Percentiles rank a stretch among this genome's conserved stretches.
phyloP scores from a whole-genome alignment of 2,329 filamentous ascomycete species.

The Colletotrichum agaves region DNA sequence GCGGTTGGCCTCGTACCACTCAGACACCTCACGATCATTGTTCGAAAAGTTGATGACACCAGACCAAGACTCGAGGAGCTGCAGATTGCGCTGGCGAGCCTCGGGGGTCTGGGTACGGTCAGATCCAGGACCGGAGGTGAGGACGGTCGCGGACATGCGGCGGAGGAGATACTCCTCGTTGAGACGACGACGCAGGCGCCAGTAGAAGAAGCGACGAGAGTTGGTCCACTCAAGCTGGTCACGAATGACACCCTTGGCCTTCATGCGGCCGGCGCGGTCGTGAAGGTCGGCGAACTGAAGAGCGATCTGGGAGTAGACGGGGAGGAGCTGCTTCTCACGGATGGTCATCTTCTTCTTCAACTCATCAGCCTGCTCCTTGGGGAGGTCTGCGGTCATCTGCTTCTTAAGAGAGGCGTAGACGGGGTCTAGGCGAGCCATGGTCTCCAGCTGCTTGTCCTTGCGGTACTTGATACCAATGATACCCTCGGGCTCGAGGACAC shows the following conservation, averaged over 20 bases:
- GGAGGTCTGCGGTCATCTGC: slow-evolving; percentile 74
- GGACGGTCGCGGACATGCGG: slow-evolving; percentile 71
- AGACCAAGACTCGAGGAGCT: slow-evolving; percentile 85
- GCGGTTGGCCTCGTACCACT: slow-evolving; percentile 97
- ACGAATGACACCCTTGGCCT: slow-evolving; percentile 95
- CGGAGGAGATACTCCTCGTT: slow-evolving; percentile 98
- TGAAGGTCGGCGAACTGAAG: slow-evolving; percentile 97
- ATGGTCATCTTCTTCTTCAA: slow-evolving; percentile 86
- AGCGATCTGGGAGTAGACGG: slow-evolving; percentile 95
- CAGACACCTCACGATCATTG: slow-evolving; percentile 84
- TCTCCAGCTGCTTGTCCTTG: slow-evolving; percentile 95
- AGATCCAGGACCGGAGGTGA: slow-evolving; percentile 49
- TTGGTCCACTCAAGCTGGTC: slow-evolving; percentile 86
- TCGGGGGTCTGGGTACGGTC: slow-evolving; percentile 58
- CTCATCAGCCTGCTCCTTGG: slow-evolving; percentile 77
- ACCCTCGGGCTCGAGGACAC: slow-evolving; percentile 97
- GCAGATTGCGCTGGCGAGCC: slow-evolving; percentile 74
- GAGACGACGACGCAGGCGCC: slow-evolving; percentile 94
- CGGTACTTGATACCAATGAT: slow-evolving; percentile 99
- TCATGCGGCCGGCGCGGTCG: slow-evolving; percentile 96
- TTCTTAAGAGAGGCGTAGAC: slow-evolving; percentile 87
- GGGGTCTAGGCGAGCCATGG: slow-evolving; percentile 93
- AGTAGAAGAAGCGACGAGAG: slow-evolving; percentile 98
- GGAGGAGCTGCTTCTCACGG: slow-evolving; percentile 89
- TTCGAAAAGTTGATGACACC: slow-evolving; percentile 79